phyloP scores from a whole-genome alignment of 768 basidiomycete species.

The Rhizopogon salebrosus region DNA sequence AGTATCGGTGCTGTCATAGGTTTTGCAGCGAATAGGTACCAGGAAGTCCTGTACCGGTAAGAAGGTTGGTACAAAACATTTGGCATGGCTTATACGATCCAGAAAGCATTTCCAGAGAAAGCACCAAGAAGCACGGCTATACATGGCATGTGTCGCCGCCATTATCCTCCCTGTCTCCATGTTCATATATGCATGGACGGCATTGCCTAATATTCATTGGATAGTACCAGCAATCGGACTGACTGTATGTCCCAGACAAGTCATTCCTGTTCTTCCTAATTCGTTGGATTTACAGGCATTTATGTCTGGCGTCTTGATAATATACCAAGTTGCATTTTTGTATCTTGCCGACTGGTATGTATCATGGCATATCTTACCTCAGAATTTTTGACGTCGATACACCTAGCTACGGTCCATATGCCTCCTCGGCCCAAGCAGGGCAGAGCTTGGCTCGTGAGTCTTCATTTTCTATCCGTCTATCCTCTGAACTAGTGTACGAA shows the following conservation, averaged over 20 bases:
- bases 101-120: constrained; percentile 14
- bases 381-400: background rate
- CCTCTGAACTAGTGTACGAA: background rate
- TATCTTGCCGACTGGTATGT: constrained; percentile 49
- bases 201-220: constrained; percentile 54
- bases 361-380: background rate
- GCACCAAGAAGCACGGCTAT: constrained; percentile 55
- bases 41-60: constrained; percentile 45
- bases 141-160: constrained; percentile 48
- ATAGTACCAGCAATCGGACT: constrained; percentile 30
- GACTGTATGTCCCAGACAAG: constrained; percentile 10
- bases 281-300: constrained; percentile 29
- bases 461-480: background rate
- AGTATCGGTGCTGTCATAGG: constrained; percentile 53
- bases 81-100: constrained; percentile 18
- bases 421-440: constrained; percentile 51
- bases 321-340: constrained; percentile 41
- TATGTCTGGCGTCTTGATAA: constrained; percentile 32
- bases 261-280: constrained; percentile 1
- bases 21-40: constrained; percentile 27
- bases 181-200: constrained; percentile 71
- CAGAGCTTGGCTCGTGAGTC: constrained; percentile 41
- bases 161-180: constrained; percentile 51
- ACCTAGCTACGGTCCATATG: constrained; percentile 38
- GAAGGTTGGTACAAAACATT: constrained; percentile 4